phyloP scores from a whole-genome alignment of 2,329 filamentous ascomycete species.

The Claviceps arundinis region DNA sequence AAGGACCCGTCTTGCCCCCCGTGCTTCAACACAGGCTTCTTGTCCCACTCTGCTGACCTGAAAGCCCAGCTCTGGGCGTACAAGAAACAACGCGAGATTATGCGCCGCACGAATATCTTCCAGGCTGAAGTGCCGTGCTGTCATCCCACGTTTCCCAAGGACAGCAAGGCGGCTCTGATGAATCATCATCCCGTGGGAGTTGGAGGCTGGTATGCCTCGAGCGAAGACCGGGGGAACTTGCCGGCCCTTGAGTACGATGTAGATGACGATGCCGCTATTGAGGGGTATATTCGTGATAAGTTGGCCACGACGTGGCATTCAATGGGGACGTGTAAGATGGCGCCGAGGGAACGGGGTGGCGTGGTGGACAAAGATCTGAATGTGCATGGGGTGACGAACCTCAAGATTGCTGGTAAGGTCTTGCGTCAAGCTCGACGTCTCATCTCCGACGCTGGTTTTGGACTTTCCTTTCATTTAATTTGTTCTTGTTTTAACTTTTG shows the following conservation, averaged over 20 bases:
- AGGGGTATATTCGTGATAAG: constrained; percentile 25
- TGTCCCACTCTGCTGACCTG: constrained; percentile 34
- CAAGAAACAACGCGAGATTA: constrained; percentile 48
- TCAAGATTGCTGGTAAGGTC: constrained; percentile 32
- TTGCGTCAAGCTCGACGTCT: no score
- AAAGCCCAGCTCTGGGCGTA: constrained; percentile 49
- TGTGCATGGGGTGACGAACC: constrained; percentile 29
- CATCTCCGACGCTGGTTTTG: no score
- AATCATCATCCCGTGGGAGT: constrained; percentile 10
- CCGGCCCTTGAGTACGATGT: constrained; percentile 28
- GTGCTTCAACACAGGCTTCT: constrained; percentile 43
- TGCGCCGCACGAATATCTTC: constrained; percentile 40
- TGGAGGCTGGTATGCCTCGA: constrained; percentile 7
- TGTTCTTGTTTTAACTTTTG: background rate
- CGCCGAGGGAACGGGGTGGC: constrained; percentile 28
- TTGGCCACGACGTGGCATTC: constrained; percentile 33
- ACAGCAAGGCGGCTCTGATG: constrained; percentile 23
- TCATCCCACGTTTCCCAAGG: constrained; percentile 29
- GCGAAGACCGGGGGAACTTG: constrained; percentile 15
- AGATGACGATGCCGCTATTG: constrained; percentile 35
- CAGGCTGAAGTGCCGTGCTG: constrained; percentile 26
- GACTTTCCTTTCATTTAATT: no score
- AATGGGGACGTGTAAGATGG: constrained; percentile 36
- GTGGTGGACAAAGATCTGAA: constrained; percentile 29
- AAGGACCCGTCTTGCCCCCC: constrained; percentile 26